Conservation (phyloP, 805 yeast genomes). For the Teunomyces barrocoloradensis region DNA sequence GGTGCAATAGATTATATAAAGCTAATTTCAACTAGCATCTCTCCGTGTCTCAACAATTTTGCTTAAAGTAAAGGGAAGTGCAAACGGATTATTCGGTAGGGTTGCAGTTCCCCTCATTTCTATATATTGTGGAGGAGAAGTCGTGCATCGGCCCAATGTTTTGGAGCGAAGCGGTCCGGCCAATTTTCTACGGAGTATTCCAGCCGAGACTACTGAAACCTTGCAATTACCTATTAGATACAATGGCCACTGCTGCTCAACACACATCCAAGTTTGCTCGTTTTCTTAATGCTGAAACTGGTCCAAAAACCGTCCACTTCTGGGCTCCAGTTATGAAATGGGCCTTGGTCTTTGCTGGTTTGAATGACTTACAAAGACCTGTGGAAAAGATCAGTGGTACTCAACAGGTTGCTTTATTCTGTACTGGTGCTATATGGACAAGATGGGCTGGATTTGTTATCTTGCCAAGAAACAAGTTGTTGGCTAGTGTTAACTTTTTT, state of each 20-base stretch:
- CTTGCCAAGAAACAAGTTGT: conserved; percentile 77
- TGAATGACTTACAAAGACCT: conserved; percentile 83
- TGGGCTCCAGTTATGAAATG: conserved; percentile 78
- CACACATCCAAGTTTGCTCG: conserved; percentile 59
- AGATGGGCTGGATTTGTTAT: conserved; percentile 93
- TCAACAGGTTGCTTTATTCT: conserved; percentile 79
- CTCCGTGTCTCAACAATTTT: background rate
- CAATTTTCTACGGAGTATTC: background rate
- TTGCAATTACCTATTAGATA: conserved; percentile 1
- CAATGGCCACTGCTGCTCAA: conserved; percentile 28
- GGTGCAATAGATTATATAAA: background rate
- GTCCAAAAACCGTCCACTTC: conserved; percentile 96
- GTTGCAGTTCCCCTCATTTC: background rate
- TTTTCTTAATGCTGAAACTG: conserved; percentile 83
- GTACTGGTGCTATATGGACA: conserved; percentile 96
- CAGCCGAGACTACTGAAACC: background rate
- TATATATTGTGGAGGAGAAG: conserved; percentile 1
- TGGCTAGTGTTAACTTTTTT: conserved; percentile 94
- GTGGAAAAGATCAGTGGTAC: conserved; percentile 90
- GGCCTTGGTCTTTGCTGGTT: conserved; percentile 90
- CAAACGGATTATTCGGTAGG: background rate
- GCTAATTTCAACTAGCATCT: too few relatives aligned
- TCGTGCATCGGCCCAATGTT: background rate
- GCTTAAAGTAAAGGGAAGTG: background rate
- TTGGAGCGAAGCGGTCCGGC: conserved; percentile 2